Percentiles rank a stretch among this genome's conserved stretches.
Conservation (phyloP, 1,284 basidiomycete species). For the Omphalotus olearius region DNA sequence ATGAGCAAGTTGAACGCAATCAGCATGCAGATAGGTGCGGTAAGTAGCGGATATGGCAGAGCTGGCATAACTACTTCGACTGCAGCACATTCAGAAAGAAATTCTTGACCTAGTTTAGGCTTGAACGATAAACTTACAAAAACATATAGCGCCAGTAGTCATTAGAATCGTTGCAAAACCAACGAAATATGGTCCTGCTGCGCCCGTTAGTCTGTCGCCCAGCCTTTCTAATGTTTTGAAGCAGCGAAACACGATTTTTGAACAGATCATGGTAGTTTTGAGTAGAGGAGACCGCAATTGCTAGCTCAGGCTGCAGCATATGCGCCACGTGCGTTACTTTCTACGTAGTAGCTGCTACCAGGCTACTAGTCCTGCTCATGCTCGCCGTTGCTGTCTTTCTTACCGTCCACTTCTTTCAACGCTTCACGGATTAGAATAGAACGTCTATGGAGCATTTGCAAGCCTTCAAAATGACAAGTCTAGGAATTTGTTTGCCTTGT, state of each 20-base stretch:
- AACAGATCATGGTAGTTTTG: constrained; percentile 38
- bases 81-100: constrained; percentile 24
- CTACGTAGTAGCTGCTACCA: too few species aligned
- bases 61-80: constrained; percentile 71
- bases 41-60: constrained; percentile 48
- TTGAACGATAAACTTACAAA: constrained; percentile 59
- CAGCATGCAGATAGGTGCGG: constrained; percentile 64
- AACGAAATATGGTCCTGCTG: constrained; percentile 89
- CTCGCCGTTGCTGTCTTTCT: too few species aligned
- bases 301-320: too few species aligned
- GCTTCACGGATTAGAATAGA: too few species aligned
- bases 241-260: constrained; percentile 72
- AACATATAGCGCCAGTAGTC: constrained; percentile 64
- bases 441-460: too few species aligned
- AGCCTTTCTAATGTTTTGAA: constrained; percentile 78
- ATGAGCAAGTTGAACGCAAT: constrained; percentile 74
- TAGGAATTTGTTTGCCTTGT: too few species aligned
- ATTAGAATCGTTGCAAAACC: constrained; percentile 73
- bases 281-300: too few species aligned
- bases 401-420: too few species aligned
- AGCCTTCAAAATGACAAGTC: too few species aligned
- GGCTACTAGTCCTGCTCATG: too few species aligned
- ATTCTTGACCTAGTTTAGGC: neutral
- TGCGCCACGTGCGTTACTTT: too few species aligned
- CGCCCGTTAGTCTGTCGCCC: constrained; percentile 81